phyloP scores from a whole-genome alignment of 163 green algal species.

The Scenedesmus sp. region DNA sequence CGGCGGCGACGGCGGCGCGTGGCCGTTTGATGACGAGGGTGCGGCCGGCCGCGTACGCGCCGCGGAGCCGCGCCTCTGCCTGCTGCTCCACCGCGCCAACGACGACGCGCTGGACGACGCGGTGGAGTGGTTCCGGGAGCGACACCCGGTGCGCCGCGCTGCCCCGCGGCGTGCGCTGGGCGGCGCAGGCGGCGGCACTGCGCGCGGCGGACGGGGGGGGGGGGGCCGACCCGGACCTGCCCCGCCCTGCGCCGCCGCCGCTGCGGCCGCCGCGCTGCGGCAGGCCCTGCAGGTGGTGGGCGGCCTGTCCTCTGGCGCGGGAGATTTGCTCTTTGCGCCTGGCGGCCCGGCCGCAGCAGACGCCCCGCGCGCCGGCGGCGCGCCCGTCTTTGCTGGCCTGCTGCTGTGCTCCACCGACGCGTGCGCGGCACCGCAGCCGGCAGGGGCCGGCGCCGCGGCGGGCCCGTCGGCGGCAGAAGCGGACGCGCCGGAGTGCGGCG shows the following conservation, averaged over 20 bases:
- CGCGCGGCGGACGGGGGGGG: no score
- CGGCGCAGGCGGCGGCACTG: no score
- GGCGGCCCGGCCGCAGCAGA: no score
- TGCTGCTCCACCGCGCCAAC: neutral
- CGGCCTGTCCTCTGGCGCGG: conserved; percentile 3
- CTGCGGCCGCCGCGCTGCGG: no score
- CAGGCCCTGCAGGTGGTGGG: conserved; percentile 10
- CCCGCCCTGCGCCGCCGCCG: no score
- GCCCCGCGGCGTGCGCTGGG: no score
- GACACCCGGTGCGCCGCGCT: neutral
- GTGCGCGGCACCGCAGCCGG: neutral
- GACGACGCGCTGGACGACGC: neutral
- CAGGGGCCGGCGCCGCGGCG: neutral
- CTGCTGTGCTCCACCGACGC: conserved; percentile 8
- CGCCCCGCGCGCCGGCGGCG: no score
- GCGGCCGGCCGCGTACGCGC: no score
- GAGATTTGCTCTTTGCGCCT: conserved; percentile 6
- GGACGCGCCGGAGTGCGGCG: no score
- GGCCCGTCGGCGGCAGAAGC: neutral
- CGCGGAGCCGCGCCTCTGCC: conserved; percentile 16
- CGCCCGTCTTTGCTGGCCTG: neutral
- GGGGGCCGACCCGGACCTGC: no score
- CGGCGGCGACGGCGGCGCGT: no score
- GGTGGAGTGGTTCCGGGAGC: neutral
- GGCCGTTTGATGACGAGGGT: no score